Percentiles rank a stretch among this genome's conserved stretches.
Evolutionary conservation across 2,329 filamentous ascomycete species (phyloP).

Genomic region (Colletotrichum simmondsii): DNA sequence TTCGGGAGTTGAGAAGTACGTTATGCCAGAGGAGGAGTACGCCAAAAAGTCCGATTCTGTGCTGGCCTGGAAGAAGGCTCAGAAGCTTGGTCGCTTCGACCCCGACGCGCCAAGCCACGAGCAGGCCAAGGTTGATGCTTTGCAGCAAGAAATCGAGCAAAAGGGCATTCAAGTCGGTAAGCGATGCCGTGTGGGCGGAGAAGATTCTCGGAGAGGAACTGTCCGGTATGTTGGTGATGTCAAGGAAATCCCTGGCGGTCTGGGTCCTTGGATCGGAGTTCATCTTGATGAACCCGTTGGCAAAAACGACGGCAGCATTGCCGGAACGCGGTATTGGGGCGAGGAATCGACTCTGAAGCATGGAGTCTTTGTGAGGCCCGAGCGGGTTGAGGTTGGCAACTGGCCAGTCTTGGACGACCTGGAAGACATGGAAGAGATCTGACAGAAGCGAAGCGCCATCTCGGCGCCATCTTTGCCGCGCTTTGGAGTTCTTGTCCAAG

Average conservation of each 20-base stretch:
- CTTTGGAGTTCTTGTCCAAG: slow-evolving; percentile 4
- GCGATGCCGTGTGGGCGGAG: slow-evolving; percentile 73
- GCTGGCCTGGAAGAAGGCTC: slow-evolving; percentile 93
- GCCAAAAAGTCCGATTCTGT: slow-evolving; percentile 88
- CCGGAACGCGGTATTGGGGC: slow-evolving; percentile 76
- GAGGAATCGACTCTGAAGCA: slow-evolving; percentile 72
- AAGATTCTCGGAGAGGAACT: slow-evolving; percentile 76
- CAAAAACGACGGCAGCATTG: slow-evolving; percentile 83
- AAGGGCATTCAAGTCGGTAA: slow-evolving; percentile 74
- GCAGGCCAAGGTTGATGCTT: slow-evolving; percentile 75
- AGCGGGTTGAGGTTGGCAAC: slow-evolving; percentile 81
- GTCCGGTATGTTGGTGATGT: slow-evolving; percentile 80
- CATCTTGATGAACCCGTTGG: slow-evolving; percentile 83
- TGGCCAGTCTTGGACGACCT: slow-evolving; percentile 77
- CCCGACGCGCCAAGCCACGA: slow-evolving; percentile 81
- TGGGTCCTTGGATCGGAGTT: slow-evolving; percentile 78
- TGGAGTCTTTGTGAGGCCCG: slow-evolving; percentile 82
- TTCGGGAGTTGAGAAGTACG: slow-evolving; percentile 86
- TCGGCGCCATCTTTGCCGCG: slow-evolving; percentile 12
- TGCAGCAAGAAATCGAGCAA: slow-evolving; percentile 75
- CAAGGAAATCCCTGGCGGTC: slow-evolving; percentile 75
- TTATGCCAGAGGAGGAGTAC: slow-evolving; percentile 88
- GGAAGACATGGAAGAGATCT: slow-evolving; percentile 83
- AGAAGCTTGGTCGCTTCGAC: slow-evolving; percentile 96
- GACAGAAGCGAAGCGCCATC: not conserved